Conservation (phyloP, 2,329 filamentous ascomycete species). For the Claviceps monticola region DNA sequence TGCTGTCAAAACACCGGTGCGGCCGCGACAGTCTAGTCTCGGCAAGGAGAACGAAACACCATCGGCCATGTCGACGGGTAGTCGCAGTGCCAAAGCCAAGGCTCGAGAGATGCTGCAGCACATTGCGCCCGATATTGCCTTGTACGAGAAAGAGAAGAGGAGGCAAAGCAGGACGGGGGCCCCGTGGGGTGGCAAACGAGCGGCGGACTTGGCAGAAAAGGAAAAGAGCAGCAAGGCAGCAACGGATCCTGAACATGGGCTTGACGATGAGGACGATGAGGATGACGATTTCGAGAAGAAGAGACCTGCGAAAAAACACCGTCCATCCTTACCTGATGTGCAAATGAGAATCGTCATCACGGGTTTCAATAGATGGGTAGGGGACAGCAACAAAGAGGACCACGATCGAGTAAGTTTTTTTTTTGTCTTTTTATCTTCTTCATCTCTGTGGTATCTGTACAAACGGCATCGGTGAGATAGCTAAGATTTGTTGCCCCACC, state of each 20-base stretch:
- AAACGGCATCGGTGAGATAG: background rate
- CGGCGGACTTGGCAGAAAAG: constrained; percentile 43
- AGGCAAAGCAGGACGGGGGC: constrained; percentile 38
- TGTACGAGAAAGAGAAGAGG: constrained; percentile 91
- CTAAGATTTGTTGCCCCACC: constrained; percentile 8
- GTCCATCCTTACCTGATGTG: constrained; percentile 46
- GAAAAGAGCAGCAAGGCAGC: constrained; percentile 27
- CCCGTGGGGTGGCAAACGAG: constrained; percentile 49
- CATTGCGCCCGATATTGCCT: constrained; percentile 68
- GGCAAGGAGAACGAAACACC: constrained; percentile 81
- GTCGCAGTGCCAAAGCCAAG: constrained; percentile 77
- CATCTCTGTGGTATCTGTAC: background rate
- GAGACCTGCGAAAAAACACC: constrained; percentile 47
- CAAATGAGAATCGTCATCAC: constrained; percentile 69
- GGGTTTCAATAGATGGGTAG: constrained; percentile 71
- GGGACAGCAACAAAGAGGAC: constrained; percentile 59
- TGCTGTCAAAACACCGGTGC: constrained; percentile 24
- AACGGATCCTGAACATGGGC: constrained; percentile 28
- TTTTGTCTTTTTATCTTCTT: background rate
- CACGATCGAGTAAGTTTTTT: constrained; percentile 55
- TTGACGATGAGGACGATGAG: constrained; percentile 32
- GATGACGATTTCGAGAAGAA: constrained; percentile 30
- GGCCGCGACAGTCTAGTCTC: constrained; percentile 30
- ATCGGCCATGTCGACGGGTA: constrained; percentile 49
- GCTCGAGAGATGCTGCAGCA: constrained; percentile 65